Percentiles rank a stretch among this genome's conserved stretches.
phyloP scores from a whole-genome alignment of 345 rosid species.

The rapeseed (Brassica napus) region DNA sequence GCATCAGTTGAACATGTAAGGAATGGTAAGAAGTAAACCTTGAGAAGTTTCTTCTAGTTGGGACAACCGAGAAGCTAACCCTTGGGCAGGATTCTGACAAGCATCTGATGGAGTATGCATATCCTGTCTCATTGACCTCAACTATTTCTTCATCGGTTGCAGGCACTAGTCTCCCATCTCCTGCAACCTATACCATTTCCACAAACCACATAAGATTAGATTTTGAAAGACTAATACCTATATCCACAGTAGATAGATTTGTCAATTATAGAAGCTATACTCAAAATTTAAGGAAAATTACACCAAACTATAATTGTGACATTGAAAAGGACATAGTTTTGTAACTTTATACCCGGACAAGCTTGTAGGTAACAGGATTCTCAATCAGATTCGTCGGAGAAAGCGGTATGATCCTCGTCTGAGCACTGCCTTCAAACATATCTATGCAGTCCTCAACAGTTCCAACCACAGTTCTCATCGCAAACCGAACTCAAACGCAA shows the following conservation, averaged over 20 bases:
- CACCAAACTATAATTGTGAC: no score
- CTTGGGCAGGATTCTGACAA: not conserved
- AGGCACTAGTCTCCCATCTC: constrained; percentile 88
- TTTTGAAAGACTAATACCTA: constrained; percentile 2
- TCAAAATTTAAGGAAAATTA: no score
- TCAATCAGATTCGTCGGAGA: constrained; percentile 22
- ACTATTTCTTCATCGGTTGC: constrained; percentile 94
- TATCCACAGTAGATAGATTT: not conserved
- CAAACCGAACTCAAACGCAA: constrained; percentile 61
- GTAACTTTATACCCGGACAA: constrained; percentile 63
- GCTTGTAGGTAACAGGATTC: constrained; percentile 85
- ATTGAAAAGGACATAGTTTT: no score
- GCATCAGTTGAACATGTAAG: no score
- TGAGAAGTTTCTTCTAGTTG: not conserved
- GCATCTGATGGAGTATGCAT: not conserved
- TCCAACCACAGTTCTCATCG: constrained; percentile 85
- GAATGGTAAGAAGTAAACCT: not conserved
- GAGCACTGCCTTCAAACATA: constrained; percentile 49
- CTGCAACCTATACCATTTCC: constrained; percentile 58
- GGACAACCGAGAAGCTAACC: not conserved
- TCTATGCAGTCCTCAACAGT: constrained; percentile 52
- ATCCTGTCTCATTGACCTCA: constrained; percentile 53
- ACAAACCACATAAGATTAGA: constrained; percentile 13
- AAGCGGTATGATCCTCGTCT: constrained; percentile 39
- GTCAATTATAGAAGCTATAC: not conserved